phyloP scores from a whole-genome alignment of 208 protist species.

The Leishmania lainsoni region DNA sequence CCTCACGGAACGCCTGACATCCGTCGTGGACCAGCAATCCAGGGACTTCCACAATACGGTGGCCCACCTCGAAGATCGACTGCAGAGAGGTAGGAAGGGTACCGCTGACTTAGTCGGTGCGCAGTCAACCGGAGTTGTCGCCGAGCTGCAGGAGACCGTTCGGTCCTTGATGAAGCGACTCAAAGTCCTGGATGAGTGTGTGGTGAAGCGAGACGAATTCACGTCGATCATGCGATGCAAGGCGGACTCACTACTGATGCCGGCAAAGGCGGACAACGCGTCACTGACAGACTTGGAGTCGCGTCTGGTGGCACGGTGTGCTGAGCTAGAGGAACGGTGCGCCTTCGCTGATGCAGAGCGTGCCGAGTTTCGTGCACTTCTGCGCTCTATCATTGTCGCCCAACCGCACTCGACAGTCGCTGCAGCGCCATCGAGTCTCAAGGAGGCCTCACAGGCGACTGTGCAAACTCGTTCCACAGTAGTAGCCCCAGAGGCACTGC shows the following conservation, averaged over 20 bases:
- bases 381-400: slow-evolving; percentile 48
- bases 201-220: slow-evolving; percentile 56
- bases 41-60: slow-evolving; percentile 54
- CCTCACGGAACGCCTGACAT: slow-evolving; percentile 56
- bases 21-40: slow-evolving; percentile 52
- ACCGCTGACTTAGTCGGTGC: slow-evolving; percentile 4
- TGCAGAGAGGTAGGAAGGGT: slow-evolving; percentile 14
- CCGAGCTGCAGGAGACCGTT: slow-evolving; percentile 26
- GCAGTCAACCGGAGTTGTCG: background rate
- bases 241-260: slow-evolving; percentile 52
- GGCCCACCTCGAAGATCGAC: slow-evolving; percentile 41
- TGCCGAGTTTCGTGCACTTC: slow-evolving; percentile 61
- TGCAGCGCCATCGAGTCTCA: background rate
- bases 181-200: slow-evolving; percentile 48
- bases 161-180: slow-evolving; percentile 36
- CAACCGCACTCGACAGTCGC: slow-evolving; percentile 6
- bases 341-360: slow-evolving; percentile 78
- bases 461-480: too few relatives aligned
- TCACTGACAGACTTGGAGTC: slow-evolving; percentile 55
- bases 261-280: slow-evolving; percentile 61
- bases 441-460: background rate
- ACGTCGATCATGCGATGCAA: slow-evolving; percentile 49
- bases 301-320: slow-evolving; percentile 49
- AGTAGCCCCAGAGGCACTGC: slow-evolving; percentile 3
- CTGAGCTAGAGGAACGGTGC: slow-evolving; percentile 77